A percentile compares a stretch with the other conserved stretches of the same genome.
Conservation (phyloP, 2,329 filamentous ascomycete species). For the Ceratocystis cubensis region DNA sequence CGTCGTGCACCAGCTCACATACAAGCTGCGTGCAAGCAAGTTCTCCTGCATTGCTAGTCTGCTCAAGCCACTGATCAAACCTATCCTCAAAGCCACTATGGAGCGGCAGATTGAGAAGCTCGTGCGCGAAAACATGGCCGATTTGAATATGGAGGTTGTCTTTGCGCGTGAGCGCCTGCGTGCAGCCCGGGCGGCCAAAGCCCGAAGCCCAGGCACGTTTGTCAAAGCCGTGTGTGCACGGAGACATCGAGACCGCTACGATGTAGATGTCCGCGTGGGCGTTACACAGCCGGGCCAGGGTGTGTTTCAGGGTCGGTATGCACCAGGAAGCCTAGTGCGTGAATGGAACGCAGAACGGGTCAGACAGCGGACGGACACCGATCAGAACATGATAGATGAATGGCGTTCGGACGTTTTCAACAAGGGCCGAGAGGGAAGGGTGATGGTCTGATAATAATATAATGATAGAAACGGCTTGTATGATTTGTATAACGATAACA, state of each 20-base stretch:
- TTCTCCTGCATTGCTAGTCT: slow-evolving; percentile 71
- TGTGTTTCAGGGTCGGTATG: slow-evolving; percentile 72
- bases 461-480: neutral
- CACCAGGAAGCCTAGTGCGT: slow-evolving; percentile 78
- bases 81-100: slow-evolving; percentile 64
- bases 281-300: slow-evolving; percentile 33
- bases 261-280: slow-evolving; percentile 58
- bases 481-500: neutral
- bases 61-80: slow-evolving; percentile 70
- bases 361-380: slow-evolving; percentile 57
- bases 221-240: slow-evolving; percentile 69
- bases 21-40: slow-evolving; percentile 60
- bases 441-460: neutral
- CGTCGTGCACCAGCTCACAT: slow-evolving; percentile 75
- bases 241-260: slow-evolving; percentile 67
- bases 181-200: slow-evolving; percentile 60
- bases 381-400: slow-evolving; percentile 57
- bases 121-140: slow-evolving; percentile 56
- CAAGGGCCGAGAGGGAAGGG: neutral
- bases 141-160: slow-evolving; percentile 71
- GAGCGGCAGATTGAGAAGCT: slow-evolving; percentile 64
- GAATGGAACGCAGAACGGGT: slow-evolving; percentile 75
- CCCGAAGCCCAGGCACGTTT: slow-evolving; percentile 41
- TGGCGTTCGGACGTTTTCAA: slow-evolving; percentile 48
- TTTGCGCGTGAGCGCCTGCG: slow-evolving; percentile 78